These are phyloP conservation scores for Pseudocercospora ulei DNA, from an alignment of 2,329 filamentous ascomycete genomes.

Conservation along the genomic window DNA sequence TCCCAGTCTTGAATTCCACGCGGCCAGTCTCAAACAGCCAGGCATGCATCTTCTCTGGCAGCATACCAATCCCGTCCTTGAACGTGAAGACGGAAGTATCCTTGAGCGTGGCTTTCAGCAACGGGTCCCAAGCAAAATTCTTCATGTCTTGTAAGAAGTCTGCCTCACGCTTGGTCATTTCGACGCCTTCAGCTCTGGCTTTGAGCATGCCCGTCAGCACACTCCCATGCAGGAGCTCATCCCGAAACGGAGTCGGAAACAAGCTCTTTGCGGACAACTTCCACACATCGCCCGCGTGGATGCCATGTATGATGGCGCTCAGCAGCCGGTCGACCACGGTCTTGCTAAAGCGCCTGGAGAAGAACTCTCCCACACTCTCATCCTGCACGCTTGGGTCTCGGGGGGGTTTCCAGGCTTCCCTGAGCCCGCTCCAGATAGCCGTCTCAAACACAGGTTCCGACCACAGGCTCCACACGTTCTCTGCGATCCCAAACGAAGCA, in stretches of 20 bases:
- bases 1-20: conserved; percentile 36
- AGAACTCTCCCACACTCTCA: conserved; percentile 61
- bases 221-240: conserved; percentile 41
- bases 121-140: conserved; percentile 32
- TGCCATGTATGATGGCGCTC: conserved; percentile 71
- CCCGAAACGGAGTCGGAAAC: conserved; percentile 44
- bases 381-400: conserved; percentile 44
- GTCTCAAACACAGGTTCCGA: conserved; percentile 51
- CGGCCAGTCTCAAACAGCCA: conserved; percentile 35
- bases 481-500: conserved; percentile 32
- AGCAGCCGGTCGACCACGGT: conserved; percentile 59
- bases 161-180: conserved; percentile 33
- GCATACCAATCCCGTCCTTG: conserved; percentile 38
- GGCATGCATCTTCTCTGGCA: conserved; percentile 34
- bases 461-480: conserved; percentile 26
- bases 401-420: conserved; percentile 29
- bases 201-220: conserved; percentile 33
- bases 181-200: conserved; percentile 29
- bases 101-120: conserved; percentile 31
- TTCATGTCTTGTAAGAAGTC: conserved; percentile 31
- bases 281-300: conserved; percentile 83
- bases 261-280: conserved; percentile 64
- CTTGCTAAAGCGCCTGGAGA: conserved; percentile 48
- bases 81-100: conserved; percentile 39
- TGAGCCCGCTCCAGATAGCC: conserved; percentile 33